A percentile compares a stretch with the other conserved stretches of the same genome.
These are phyloP conservation scores for Ustulina deusta DNA, from an alignment of 2,329 filamentous ascomycete species.

Conservation along the genomic window DNA sequence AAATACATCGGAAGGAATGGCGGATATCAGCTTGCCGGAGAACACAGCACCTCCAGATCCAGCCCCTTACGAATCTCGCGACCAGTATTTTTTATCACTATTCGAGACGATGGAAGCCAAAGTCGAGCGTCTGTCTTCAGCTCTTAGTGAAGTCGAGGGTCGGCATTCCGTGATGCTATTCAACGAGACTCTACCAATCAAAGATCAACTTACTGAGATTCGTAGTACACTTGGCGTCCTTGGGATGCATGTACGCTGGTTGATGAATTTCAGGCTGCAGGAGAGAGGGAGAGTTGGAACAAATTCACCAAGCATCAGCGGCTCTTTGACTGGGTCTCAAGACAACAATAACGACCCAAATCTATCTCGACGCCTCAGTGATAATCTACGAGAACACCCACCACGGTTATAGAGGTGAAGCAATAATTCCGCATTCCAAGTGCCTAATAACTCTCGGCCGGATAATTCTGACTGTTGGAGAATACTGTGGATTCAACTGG, in stretches of 20 bases:
- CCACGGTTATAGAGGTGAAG: slow-evolving; percentile 46
- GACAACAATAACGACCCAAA: slow-evolving; percentile 43
- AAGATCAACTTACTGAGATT: slow-evolving; percentile 72
- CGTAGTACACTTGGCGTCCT: slow-evolving; percentile 68
- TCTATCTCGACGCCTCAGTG: slow-evolving; percentile 49
- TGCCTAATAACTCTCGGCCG: background rate
- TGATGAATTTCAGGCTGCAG: slow-evolving; percentile 65
- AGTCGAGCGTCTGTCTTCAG: slow-evolving; percentile 68
- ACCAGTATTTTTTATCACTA: slow-evolving; percentile 59
- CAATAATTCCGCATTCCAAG: background rate
- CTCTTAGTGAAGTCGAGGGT: slow-evolving; percentile 68
- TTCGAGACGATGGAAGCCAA: slow-evolving; percentile 66
- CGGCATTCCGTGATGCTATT: slow-evolving; percentile 71
- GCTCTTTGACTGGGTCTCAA: slow-evolving; percentile 44
- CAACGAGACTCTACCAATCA: slow-evolving; percentile 71
- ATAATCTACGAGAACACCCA: slow-evolving; percentile 49
- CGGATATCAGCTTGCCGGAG: slow-evolving; percentile 46
- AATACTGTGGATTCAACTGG: background rate
- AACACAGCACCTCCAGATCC: slow-evolving; percentile 43
- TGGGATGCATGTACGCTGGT: slow-evolving; percentile 70
- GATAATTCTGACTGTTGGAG: background rate
- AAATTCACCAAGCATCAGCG: slow-evolving; percentile 41
- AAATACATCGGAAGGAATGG: slow-evolving; percentile 43
- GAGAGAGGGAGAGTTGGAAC: slow-evolving; percentile 54
- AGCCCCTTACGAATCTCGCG: slow-evolving; percentile 55